These are phyloP conservation scores for Pseudopyricularia cyperi DNA, from an alignment of 2,329 filamentous ascomycete genomes.

Conservation along the genomic window DNA sequence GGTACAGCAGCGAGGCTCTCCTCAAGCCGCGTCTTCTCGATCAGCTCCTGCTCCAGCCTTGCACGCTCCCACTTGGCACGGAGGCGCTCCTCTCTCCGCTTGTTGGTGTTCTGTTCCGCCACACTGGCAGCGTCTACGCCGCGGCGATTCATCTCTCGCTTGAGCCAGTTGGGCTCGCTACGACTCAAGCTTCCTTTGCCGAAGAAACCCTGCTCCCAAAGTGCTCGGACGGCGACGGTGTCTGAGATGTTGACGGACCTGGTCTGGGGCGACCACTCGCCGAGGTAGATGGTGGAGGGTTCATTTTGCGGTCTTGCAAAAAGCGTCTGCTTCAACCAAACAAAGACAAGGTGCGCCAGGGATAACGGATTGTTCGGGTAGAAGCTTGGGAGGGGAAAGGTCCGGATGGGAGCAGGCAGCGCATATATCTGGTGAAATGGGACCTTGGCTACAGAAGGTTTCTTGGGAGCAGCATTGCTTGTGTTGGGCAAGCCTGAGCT, in stretches of 20 bases:
- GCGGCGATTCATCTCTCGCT: slow-evolving; percentile 61
- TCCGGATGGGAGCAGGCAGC: slow-evolving; percentile 65
- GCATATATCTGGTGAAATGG: slow-evolving; percentile 62
- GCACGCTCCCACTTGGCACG: slow-evolving; percentile 86
- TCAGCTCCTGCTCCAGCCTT: slow-evolving; percentile 71
- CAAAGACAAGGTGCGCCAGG: slow-evolving; percentile 64
- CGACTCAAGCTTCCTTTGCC: slow-evolving; percentile 88
- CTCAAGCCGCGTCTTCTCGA: slow-evolving; percentile 43
- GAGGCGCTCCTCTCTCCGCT: slow-evolving; percentile 66
- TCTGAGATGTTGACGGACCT: slow-evolving; percentile 77
- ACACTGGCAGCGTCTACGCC: slow-evolving; percentile 54
- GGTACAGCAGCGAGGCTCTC: not conserved
- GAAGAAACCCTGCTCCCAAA: slow-evolving; percentile 97
- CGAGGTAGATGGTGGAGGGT: slow-evolving; percentile 51
- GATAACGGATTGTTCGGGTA: slow-evolving; percentile 90
- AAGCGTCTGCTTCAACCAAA: slow-evolving; percentile 63
- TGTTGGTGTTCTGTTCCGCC: slow-evolving; percentile 68
- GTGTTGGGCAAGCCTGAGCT: slow-evolving; percentile 27
- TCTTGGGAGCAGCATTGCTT: slow-evolving; percentile 27
- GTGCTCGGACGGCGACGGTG: slow-evolving; percentile 56
- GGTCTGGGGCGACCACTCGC: slow-evolving; percentile 69
- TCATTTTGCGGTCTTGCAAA: slow-evolving; percentile 55
- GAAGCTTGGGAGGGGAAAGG: slow-evolving; percentile 74
- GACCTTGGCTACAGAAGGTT: slow-evolving; percentile 3
- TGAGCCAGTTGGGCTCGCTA: slow-evolving; percentile 89